Conservation (phyloP, 2,329 filamentous ascomycete genomes). For the Scleromitrula shiraiana region DNA sequence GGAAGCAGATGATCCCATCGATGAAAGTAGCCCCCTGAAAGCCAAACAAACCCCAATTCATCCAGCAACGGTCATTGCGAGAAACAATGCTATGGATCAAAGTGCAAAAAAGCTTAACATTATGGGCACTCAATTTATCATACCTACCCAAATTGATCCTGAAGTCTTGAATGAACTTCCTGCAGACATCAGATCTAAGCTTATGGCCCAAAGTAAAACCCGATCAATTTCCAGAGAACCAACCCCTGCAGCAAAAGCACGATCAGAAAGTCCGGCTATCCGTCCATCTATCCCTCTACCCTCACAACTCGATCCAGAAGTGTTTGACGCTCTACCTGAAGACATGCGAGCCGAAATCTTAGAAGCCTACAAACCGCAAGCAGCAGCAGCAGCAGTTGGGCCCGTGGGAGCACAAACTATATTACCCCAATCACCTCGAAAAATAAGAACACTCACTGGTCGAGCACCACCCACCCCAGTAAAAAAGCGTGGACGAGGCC, state of each 20-base stretch:
- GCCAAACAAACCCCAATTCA: constrained; percentile 38
- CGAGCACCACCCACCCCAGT: constrained; percentile 41
- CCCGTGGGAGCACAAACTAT: constrained; percentile 27
- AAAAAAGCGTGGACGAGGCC: constrained; percentile 48
- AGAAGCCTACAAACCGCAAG: constrained; percentile 49
- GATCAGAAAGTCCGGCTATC: constrained; percentile 19
- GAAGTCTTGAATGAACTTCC: constrained; percentile 78
- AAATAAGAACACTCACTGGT: constrained; percentile 36
- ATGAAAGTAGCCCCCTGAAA: constrained; percentile 46
- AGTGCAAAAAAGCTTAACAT: constrained; percentile 67
- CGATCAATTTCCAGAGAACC: constrained; percentile 22
- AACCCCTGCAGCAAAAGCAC: constrained; percentile 29
- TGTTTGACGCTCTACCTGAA: constrained; percentile 73
- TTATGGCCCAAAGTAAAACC: constrained; percentile 50
- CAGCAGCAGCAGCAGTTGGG: constrained; percentile 5
- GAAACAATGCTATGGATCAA: constrained; percentile 37
- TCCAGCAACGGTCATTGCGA: constrained; percentile 44
- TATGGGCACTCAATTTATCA: constrained; percentile 81
- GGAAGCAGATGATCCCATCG: constrained; percentile 40
- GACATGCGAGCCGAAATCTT: constrained; percentile 82
- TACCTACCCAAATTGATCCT: constrained; percentile 77
- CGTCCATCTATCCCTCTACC: constrained; percentile 32
- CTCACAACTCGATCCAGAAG: constrained; percentile 77
- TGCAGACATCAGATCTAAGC: constrained; percentile 67
- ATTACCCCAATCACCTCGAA: constrained; percentile 43